These are phyloP conservation scores for Malus hybrid DNA, from an alignment of 331 rosid genomes.

Conservation along the genomic window DNA sequence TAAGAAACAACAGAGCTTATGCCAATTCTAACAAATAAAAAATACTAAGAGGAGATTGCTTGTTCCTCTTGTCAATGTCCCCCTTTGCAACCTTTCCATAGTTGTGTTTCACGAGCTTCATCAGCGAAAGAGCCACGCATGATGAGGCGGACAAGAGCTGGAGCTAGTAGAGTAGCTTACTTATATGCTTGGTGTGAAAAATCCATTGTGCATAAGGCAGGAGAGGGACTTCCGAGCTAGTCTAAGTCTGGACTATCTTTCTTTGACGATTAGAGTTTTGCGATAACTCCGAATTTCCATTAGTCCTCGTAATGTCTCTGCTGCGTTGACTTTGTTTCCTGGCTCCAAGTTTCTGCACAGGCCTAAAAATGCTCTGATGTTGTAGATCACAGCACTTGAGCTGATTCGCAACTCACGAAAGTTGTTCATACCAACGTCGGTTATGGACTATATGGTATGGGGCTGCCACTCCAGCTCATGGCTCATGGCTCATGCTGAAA, in stretches of 20 bases:
- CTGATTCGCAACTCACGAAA: constrained; percentile 42
- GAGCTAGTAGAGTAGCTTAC: constrained; percentile 86
- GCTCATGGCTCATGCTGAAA: constrained; percentile 92
- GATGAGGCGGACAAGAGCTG: constrained; percentile 82
- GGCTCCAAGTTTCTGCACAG: constrained; percentile 14
- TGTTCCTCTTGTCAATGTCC: constrained; percentile 68
- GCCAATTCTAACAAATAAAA: constrained; percentile 77
- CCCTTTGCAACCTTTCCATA: constrained; percentile 73
- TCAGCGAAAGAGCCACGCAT: constrained; percentile 62
- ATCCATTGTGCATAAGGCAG: constrained; percentile 67
- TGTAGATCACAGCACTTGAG: constrained; percentile 31
- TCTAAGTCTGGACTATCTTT: constrained; percentile 53
- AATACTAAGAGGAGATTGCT: constrained; percentile 56
- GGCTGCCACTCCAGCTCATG: constrained; percentile 98
- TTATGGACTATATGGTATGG: constrained; percentile 81
- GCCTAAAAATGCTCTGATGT: constrained; percentile 31
- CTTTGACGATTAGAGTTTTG: constrained; percentile 16
- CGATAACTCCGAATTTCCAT: background rate
- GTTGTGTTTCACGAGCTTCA: constrained; percentile 52
- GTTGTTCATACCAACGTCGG: constrained; percentile 56
- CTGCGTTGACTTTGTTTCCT: constrained; percentile 12
- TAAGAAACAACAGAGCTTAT: constrained; percentile 72
- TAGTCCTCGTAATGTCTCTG: constrained; percentile 23
- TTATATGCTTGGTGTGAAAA: constrained; percentile 57
- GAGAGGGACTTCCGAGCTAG: constrained; percentile 78